Base-by-base conservation (phyloP, 768 basidiomycete species). In the Tylopilus vinaceipallidus region DNA sequence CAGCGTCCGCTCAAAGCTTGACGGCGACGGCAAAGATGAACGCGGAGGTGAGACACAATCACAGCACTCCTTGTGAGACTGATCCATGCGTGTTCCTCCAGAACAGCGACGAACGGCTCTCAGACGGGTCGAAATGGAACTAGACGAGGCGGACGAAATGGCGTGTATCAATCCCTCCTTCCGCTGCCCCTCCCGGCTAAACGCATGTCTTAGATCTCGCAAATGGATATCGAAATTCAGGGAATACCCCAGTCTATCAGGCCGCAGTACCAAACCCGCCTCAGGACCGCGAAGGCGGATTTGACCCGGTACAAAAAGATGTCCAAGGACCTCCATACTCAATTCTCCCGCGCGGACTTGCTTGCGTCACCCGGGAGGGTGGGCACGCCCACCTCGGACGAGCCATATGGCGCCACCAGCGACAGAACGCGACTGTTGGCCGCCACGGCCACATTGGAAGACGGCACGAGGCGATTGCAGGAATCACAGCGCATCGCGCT, bases 201-300 rank as follows among this genome's bases (percentile, higher is more conserved):
- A 53, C 11, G 16, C 14, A 38, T 27, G 29, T 42, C 17, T 43
- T 43, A 98, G 95, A 81, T 98, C 57, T 93, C 93, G 40, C 97
- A 99, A 80, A 97, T 99, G 95, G 95, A 98, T 73, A 88, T 99
- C 50, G 97, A 99, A 73, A 86, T 95, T 7, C 93, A 94, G 60
- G 89, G 91, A 11, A 93, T 98, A 64, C 93, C 94, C 1, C 85
- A 90, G 62, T 87, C 88, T 19, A 77, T 94, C 59, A 82, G 88
- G 43, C 71, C 84, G 0, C 80, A 83, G 53, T 95, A 94, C 65
- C 84, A 88, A 53, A 68, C 77, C 17, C 83, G 91, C 52, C 80
- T 97, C 45, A 78, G 81, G 54, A 71, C 80, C 10, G 82, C 89
- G 52, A 95, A 94, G 64, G 71, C 80, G 3, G 85, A 86, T 42